Base-by-base conservation (phyloP, 805 yeast species). In the Nakazawaea anatomiae region DNA sequence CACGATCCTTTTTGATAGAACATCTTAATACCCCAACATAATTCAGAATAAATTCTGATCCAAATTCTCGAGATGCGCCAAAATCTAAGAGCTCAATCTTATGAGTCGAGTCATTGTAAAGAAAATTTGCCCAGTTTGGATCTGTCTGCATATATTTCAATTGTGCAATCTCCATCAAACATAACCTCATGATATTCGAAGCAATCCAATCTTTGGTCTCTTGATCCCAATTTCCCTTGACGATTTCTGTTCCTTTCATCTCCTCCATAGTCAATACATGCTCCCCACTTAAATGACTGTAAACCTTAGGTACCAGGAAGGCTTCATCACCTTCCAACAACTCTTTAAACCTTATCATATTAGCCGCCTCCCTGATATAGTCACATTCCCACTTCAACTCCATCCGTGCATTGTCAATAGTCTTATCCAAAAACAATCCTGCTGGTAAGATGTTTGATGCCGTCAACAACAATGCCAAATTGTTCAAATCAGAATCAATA, bases 321-420 rank as follows among this genome's bases (percentile, higher is more conserved):
- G 73, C 85, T 0, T 82, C 77, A 56, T 82, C 84, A 56, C 79
- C 80, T 45, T 72, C 70, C 42, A 87, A 61, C 55, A 89, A 70
- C 49, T 80, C 80, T 31, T 79, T 69, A 69, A 89, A 92, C 56
- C 83, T 75, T 42, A 79, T 80, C 57, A 91, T 70, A 59, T 84
- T 85, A 53, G 77, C 77, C 1, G 97, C 96, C 66, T 94, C 99
- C 57, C 98, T 80, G 29, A 83, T 68, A 63, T 94, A 94, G 68
- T 94, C 98, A 69, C 98, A 92, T 69, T 94, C 99, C 98, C 98
- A 92, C 59, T 89, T 90, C 57, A 94, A 74, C 66, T 94, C 99
- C 14, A 80, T 80, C 57, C 99, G 77, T 1, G 99, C 98, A 67
- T 90, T 92, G 27, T 87, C 96, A 52, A 94, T 83, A 27, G 97